Percentiles rank a stretch among this genome's conserved stretches.
These are phyloP conservation scores for Arthroderma sp. DNA, from an alignment of 2,329 filamentous ascomycete species.

Conservation along the genomic window DNA sequence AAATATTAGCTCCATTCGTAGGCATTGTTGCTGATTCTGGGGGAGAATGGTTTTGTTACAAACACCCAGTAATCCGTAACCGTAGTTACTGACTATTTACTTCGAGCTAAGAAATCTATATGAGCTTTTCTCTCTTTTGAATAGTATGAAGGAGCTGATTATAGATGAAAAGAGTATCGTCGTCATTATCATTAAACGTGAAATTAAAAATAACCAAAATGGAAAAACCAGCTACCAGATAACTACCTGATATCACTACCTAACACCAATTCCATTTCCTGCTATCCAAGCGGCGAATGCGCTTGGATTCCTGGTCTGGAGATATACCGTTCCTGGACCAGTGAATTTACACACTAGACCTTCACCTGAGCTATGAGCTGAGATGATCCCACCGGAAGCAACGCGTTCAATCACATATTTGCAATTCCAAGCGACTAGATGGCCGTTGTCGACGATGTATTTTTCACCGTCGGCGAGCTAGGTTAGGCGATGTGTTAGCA, in stretches of 20 bases:
- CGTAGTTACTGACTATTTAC: too few relatives aligned
- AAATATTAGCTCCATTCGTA: too few relatives aligned
- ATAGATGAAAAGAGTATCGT: too few relatives aligned
- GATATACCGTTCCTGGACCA: slow-evolving; percentile 75
- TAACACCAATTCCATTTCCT: slow-evolving; percentile 1
- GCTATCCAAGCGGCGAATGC: slow-evolving; percentile 43
- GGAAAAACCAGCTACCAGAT: too few relatives aligned
- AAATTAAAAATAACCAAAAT: too few relatives aligned
- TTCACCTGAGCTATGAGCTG: slow-evolving; percentile 66
- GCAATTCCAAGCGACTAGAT: slow-evolving; percentile 92
- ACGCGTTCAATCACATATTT: slow-evolving; percentile 80
- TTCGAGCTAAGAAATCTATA: too few relatives aligned
- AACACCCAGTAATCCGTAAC: too few relatives aligned
- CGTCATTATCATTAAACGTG: too few relatives aligned
- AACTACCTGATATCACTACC: not conserved
- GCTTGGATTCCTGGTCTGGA: slow-evolving; percentile 80
- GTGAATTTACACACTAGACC: slow-evolving; percentile 91
- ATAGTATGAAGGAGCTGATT: too few relatives aligned
- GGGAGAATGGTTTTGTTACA: too few relatives aligned
- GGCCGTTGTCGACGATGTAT: slow-evolving; percentile 86
- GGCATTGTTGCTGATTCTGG: too few relatives aligned
- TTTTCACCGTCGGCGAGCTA: slow-evolving; percentile 53
- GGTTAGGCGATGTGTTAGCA: not conserved
- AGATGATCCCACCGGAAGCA: slow-evolving; percentile 83
- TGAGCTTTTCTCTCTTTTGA: too few relatives aligned